Conservation (phyloP, 495 filamentous ascomycete species). For the Ascodesmis nigricans region DNA sequence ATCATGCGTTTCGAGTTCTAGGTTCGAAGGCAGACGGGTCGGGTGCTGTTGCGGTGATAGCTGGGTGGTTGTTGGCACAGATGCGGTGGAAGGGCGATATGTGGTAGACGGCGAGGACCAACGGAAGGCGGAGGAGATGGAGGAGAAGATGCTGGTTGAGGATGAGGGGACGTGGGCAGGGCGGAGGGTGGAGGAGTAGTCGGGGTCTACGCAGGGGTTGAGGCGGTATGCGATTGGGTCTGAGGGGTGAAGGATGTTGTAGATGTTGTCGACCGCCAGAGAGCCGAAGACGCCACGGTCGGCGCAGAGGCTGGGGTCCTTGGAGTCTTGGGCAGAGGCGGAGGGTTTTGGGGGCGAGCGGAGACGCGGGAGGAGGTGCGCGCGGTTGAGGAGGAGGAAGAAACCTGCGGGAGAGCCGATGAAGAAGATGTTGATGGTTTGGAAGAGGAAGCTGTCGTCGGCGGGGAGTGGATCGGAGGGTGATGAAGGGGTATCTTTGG, state of each 20-base stretch:
- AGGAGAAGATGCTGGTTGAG: slow-evolving; percentile 40
- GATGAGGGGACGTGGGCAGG: slow-evolving; percentile 55
- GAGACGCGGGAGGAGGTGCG: slow-evolving; percentile 54
- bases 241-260: slow-evolving; percentile 63
- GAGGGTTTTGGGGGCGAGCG: slow-evolving; percentile 53
- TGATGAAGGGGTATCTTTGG: too few species aligned
- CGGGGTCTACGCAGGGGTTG: slow-evolving; percentile 67
- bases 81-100: too few species aligned
- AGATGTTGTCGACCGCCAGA: slow-evolving; percentile 82
- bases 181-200: slow-evolving; percentile 55
- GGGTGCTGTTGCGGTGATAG: slow-evolving; percentile 24
- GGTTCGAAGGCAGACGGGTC: slow-evolving; percentile 58
- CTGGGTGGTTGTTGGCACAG: slow-evolving; percentile 10
- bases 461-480: too few species aligned
- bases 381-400: slow-evolving; percentile 70
- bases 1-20: slow-evolving; percentile 89
- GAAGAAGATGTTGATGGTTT: slow-evolving; percentile 72
- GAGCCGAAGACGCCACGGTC: slow-evolving; percentile 66
- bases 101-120: slow-evolving; percentile 22
- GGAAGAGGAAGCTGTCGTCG: slow-evolving; percentile 59
- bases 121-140: slow-evolving; percentile 41
- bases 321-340: slow-evolving; percentile 32
- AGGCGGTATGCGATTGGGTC: slow-evolving; percentile 73
- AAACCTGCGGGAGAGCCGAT: slow-evolving; percentile 85
- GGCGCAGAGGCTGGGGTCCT: slow-evolving; percentile 43